Evolutionary conservation across 495 filamentous ascomycete species (phyloP), one percentile per base, ranked within the genome.

Genomic region (Glarea lozoyensis): DNA sequence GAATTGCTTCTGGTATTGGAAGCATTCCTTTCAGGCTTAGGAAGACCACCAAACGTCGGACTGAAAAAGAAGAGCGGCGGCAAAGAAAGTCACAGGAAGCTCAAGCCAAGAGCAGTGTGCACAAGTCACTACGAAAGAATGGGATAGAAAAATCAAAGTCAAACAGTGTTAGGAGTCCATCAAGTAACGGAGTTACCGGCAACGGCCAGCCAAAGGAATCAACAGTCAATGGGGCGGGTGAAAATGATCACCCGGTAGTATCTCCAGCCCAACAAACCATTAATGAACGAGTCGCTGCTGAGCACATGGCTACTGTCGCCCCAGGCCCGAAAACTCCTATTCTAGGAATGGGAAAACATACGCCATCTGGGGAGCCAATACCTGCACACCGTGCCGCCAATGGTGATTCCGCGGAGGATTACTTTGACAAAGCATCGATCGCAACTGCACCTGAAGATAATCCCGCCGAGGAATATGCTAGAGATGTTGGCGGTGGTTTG

Each of bases 11-110:
- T 30, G 81, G 81, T 4, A 56, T 83, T 25, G 77, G 75, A 4
- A 62, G 70, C 12, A 64, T 81, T 20, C 80, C 80, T 1, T 66
- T 77, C 6, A 60, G 71, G 21, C 58, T 81, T 50, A 68, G 65
- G 2, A 76, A 71, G 56, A 68, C 52, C 5, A 60, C 72, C 2
- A 73, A 67, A 32, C 65, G 68, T 47, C 61, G 69, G 12, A 45
- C 67, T 57, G 58, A 67, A 45, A 56, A 66, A 53, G 57, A 63
- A 44, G 69, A 62, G 50, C 62, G 64, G 53, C 64, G 58, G 48
- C 60, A 65, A 43, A 53, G 61, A 37, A 54, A 46, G 24, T 22
- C 37, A 10, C 11, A 21, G 12, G 37, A 24, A 3, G 6, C 7
- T 35, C 15, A 9, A 35, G 12, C 9, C 3, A 40, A 22, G 7